Evolutionary conservation across 2,329 filamentous ascomycete genomes (phyloP), one percentile per base, ranked within the genome.

Genomic region (Fonsecaea pugnacius): DNA sequence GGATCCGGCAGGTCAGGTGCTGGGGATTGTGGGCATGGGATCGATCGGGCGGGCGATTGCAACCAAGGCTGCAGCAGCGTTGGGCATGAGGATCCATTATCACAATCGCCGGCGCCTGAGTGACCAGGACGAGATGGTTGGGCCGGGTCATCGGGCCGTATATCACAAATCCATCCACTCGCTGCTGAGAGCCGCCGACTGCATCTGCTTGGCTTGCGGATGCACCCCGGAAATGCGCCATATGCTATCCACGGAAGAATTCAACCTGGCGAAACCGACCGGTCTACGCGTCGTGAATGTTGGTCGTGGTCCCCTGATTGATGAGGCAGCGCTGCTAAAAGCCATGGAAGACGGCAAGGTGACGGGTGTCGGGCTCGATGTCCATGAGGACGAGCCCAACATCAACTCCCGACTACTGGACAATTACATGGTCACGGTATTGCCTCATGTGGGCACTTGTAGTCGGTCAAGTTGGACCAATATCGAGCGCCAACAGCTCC

Each of bases 251-350:
- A 18, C 21, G 40, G 27, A n/a, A 27, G 40, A 58, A n/a, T 58
- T 58, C 18, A 12, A 38, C 30, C 40, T 50, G 38, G 56, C 56
- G 1, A 46, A 48, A 24, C 27, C 10, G 16, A 46, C 30, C 18
- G 89, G 88, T 7, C 87, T 90, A 0, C 82, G 89, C 3, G 86
- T 94, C 3, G 80, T 95, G 56, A 94, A 94, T 66, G 90, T 93
- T 0, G 91, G 90, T 1, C 81, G 91, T 32, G 91, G 91, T 1
- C 90, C 90, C 0, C 90, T 92, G 56, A 90, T 92, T 68, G 90
- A 93, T 63, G 91, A 95, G 73, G 81, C 81, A 1, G 90, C 90
- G 0, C 79, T 95, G 3, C 78, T 93, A 0, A 84, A 83, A 60
- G 90, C 90, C 0, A 77, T 95, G 0, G 84, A 92, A 57, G 81